Conservation (phyloP, 176 grass and related monocot species). For the Saccharum officinarum region DNA sequence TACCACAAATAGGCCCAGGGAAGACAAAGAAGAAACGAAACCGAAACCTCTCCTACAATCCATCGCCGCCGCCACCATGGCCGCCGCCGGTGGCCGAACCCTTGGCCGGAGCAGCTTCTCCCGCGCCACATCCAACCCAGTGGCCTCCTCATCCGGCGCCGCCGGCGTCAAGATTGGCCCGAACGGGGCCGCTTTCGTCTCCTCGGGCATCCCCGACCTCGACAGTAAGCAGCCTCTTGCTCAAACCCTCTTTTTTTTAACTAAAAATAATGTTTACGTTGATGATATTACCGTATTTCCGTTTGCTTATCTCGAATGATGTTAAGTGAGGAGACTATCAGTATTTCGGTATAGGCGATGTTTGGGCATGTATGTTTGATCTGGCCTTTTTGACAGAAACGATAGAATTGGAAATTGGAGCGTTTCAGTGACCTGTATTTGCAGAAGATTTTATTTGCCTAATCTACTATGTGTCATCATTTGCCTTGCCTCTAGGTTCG, state of each 20-base stretch:
- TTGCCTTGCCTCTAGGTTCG: background rate
- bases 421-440: background rate
- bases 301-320: background rate
- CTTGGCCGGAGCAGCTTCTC: conserved; percentile 73
- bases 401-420: background rate
- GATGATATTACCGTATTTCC: background rate
- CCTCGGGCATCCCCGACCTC: conserved; percentile 88
- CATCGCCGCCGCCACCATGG: conserved; percentile 20
- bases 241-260: background rate
- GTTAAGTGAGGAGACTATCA: background rate
- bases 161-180: conserved; percentile 64
- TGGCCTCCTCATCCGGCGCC: conserved; percentile 18
- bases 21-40: background rate
- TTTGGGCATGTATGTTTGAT: background rate
- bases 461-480: background rate
- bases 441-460: background rate
- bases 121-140: conserved; percentile 28
- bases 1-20: background rate
- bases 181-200: conserved; percentile 64
- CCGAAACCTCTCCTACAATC: background rate
- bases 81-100: conserved; percentile 29
- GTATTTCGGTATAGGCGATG: background rate
- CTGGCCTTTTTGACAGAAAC: background rate
- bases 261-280: background rate
- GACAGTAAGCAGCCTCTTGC: conserved; percentile 54